Base-by-base conservation (phyloP, 331 rosid species). In the Malus hybrid region DNA sequence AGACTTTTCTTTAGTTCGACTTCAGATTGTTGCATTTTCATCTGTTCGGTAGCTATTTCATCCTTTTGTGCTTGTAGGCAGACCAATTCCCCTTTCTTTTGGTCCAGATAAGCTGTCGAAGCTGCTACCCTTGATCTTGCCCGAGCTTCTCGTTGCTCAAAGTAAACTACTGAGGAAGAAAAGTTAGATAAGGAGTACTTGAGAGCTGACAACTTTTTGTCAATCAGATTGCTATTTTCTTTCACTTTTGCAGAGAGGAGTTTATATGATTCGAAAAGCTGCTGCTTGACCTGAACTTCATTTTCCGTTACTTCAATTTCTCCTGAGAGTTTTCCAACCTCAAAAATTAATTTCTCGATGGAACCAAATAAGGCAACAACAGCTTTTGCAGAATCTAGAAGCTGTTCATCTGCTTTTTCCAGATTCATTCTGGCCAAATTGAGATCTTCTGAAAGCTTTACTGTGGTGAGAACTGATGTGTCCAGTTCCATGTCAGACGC, bases 131-230 rank as follows among this genome's bases (percentile, higher is more conserved):
- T 79, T 48, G 84, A 79, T 79, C 85, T 83, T 60, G 99, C 92
- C 77, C 86, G 83, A 68, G 84, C 83, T 85, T 90, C 99, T 74
- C 99, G 88, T 77, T 83, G 91, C 75, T 90, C 97, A 74, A 84
- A 94, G 82, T 90, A 92, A 54, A 79, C 71, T 64, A 87, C 77
- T 4, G 97, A 89, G 18, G 89, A 78, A 75, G 86, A 78, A 18
- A 94, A 81, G 82, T 76, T 88, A 15, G 90, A 87, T 5, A 94
- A n/a, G 28, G 97, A 83, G 87, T 94, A 90, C 84, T 88, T 92
- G 68, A 90, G 88, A n/a, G 99, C 99, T 0, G 87, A 85, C 11
- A 94, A 32, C 84, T 89, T 92, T 27, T 82, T 92, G 39, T 85
- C 87, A 55, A 71, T 83, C 28, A 88, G 71, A 73, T 69, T 69